Conservation (phyloP, 768 basidiomycete genomes). For the Tulasnella sp. region DNA sequence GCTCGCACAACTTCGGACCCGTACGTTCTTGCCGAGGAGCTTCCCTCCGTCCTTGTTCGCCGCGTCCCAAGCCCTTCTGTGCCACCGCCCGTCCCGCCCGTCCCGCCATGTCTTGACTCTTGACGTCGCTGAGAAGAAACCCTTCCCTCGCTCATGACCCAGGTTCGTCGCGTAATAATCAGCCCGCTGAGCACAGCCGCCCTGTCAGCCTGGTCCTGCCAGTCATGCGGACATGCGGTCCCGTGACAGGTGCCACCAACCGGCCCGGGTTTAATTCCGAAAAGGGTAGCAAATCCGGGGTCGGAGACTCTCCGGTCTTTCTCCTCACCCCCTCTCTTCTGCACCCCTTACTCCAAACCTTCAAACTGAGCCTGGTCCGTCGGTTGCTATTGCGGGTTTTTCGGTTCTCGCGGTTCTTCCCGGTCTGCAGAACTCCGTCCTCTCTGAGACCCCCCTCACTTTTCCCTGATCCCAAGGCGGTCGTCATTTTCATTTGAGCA, state of each 20-base stretch:
- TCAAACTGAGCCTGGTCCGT: background rate
- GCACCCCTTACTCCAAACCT: no score
- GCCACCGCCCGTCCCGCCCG: background rate
- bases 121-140: background rate
- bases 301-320: conserved; percentile 4
- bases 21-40: background rate
- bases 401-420: conserved; percentile 6
- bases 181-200: background rate
- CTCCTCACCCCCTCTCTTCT: background rate
- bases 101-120: background rate
- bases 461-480: background rate
- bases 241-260: background rate
- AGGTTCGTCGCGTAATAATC: background rate
- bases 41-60: background rate
- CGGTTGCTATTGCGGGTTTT: background rate
- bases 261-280: background rate
- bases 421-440: background rate
- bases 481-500: background rate
- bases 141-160: background rate
- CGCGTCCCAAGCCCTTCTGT: background rate
- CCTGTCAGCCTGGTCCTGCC: background rate
- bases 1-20: background rate
- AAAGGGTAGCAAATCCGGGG: background rate
- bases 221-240: background rate
- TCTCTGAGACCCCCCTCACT: background rate